Percentiles rank a stretch among this genome's conserved stretches.
Conservation (phyloP, 257 asterid species). For the Handroanthus guayacan region DNA sequence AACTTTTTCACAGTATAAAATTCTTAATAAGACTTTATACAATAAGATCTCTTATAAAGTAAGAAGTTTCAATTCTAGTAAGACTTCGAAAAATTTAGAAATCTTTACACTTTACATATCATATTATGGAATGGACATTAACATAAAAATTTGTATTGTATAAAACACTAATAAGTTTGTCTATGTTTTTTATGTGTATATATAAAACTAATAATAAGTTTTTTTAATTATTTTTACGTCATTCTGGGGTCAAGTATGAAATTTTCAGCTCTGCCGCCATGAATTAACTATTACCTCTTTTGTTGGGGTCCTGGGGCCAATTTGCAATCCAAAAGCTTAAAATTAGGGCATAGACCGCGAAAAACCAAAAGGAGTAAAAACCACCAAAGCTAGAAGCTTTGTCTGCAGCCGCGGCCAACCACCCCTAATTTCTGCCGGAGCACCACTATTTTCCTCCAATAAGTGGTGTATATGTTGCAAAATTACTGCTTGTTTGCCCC, state of each 20-base stretch:
- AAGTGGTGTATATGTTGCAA: not conserved
- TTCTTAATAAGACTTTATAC: too few species aligned
- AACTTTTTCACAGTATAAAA: too few species aligned
- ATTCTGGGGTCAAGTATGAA: conserved; percentile 23
- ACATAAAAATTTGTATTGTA: too few species aligned
- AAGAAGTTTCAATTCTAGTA: too few species aligned
- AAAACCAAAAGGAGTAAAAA: not conserved
- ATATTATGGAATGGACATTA: too few species aligned
- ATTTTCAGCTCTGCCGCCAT: not conserved
- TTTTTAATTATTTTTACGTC: too few species aligned
- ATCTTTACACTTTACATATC: too few species aligned
- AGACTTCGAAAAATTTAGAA: too few species aligned
- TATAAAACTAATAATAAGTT: too few species aligned
- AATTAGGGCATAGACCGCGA: not conserved
- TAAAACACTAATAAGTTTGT: too few species aligned
- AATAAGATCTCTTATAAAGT: too few species aligned
- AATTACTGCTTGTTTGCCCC: not conserved
- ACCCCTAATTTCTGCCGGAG: conserved; percentile 25
- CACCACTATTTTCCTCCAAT: not conserved
- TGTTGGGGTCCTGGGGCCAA: conserved; percentile 17
- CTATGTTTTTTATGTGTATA: too few species aligned
- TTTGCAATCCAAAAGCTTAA: conserved; percentile 15
- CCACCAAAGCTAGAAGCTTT: not conserved
- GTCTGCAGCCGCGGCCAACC: conserved; percentile 23
- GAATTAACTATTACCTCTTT: not conserved